Evolutionary conservation across 2,329 filamentous ascomycete genomes (phyloP).

Genomic region (Fonsecaea pedrosoi): DNA sequence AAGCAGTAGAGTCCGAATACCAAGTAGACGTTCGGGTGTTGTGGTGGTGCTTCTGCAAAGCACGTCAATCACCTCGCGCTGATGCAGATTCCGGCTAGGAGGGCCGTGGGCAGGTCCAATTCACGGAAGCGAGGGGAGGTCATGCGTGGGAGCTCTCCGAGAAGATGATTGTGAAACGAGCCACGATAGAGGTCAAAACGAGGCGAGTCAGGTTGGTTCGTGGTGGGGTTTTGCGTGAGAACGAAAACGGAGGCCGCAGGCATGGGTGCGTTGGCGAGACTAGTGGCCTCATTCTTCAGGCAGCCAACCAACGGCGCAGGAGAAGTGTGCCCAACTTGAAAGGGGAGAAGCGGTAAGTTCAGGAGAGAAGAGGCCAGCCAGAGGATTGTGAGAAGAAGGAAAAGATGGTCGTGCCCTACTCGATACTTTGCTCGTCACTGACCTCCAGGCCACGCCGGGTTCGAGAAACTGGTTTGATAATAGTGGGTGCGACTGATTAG

Average conservation of each 20-base stretch:
- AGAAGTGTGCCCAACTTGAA: not conserved
- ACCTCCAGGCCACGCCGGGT: not conserved
- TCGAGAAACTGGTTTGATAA: not conserved
- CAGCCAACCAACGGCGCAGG: not conserved
- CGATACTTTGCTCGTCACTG: not conserved
- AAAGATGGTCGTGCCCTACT: not conserved
- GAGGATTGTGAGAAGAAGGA: not conserved
- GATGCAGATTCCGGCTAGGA: not conserved
- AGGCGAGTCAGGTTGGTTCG: not conserved
- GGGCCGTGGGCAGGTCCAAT: not conserved
- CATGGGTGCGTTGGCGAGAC: conserved; percentile 1
- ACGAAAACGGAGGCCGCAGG: not conserved
- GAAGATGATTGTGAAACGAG: not conserved
- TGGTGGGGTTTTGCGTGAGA: not conserved
- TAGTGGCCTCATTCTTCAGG: conserved; percentile 6
- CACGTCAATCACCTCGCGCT: not conserved
- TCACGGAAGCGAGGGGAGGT: not conserved
- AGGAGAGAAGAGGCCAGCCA: not conserved
- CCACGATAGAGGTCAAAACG: not conserved
- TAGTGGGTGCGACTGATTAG: not conserved
- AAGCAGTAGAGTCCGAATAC: not conserved
- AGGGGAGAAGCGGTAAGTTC: not conserved
- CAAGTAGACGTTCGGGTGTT: not conserved
- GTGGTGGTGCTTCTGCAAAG: not conserved
- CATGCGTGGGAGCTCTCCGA: not conserved